phyloP scores from a whole-genome alignment of 768 basidiomycete species.

The Daedaleopsis sinensis region DNA sequence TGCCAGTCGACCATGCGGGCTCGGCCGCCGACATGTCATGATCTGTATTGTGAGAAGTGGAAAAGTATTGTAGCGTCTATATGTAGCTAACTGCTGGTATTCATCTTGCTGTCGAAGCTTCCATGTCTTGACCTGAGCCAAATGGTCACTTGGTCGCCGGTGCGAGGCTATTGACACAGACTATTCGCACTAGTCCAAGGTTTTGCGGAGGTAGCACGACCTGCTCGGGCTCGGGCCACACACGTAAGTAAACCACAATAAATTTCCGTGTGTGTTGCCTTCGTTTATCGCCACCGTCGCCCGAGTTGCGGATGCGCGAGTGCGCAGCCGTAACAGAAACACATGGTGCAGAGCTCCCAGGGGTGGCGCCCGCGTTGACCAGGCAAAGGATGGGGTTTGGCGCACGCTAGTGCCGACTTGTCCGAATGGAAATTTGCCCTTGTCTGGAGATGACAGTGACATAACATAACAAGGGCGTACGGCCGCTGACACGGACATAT shows the following conservation, averaged over 20 bases:
- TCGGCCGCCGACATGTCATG: constrained; percentile 3
- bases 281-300: constrained; percentile 3
- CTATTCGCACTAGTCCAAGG: background rate
- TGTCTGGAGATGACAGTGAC: constrained; percentile 4
- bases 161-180: background rate
- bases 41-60: constrained; percentile 1
- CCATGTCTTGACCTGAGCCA: constrained; percentile 1
- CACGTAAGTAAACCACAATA: background rate
- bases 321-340: constrained; percentile 6
- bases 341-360: background rate
- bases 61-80: constrained; percentile 17
- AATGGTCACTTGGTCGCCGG: constrained; percentile 1
- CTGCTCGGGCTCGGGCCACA: background rate
- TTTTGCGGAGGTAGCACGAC: background rate
- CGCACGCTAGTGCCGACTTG: constrained; percentile 1
- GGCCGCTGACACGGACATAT: constrained; percentile 4
- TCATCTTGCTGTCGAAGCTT: background rate
- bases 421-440: constrained; percentile 13
- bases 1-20: constrained; percentile 40
- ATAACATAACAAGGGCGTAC: background rate
- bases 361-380: constrained; percentile 1
- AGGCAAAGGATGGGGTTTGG: background rate
- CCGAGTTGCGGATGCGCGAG: background rate
- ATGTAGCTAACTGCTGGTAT: constrained; percentile 3
- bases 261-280: background rate